Percentiles rank a stretch among this genome's conserved stretches.
Conservation (phyloP, 2,329 filamentous ascomycete genomes). For the Aspergillus tanneri region DNA sequence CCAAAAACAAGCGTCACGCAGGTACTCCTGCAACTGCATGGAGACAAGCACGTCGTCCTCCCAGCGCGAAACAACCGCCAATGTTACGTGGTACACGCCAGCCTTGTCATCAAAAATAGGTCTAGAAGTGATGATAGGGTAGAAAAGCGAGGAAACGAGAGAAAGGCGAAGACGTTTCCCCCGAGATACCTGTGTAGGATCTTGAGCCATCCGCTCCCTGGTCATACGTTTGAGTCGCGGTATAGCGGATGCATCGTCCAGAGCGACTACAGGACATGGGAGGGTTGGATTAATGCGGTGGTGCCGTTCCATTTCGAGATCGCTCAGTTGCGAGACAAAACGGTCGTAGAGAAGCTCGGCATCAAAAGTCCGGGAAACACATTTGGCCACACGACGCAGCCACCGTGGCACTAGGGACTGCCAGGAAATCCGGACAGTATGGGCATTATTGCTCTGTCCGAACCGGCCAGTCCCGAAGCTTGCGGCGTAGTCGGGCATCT, state of each 20-base stretch:
- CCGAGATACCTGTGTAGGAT: background rate
- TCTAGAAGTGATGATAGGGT: background rate
- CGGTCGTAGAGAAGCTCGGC: background rate
- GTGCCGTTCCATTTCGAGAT: background rate
- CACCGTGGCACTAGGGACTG: background rate
- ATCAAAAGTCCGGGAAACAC: background rate
- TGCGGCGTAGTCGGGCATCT: background rate
- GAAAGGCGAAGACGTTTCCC: background rate
- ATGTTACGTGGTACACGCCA: background rate
- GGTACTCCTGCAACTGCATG: background rate
- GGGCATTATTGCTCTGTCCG: background rate
- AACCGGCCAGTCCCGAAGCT: background rate
- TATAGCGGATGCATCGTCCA: background rate
- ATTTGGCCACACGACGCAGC: background rate
- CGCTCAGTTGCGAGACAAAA: background rate
- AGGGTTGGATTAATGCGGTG: background rate
- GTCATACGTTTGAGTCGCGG: background rate
- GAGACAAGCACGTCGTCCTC: background rate
- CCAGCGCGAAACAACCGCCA: background rate
- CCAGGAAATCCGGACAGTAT: too few relatives aligned
- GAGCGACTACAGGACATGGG: background rate
- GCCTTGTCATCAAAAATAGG: background rate
- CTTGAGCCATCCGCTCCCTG: background rate
- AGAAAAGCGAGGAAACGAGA: background rate
- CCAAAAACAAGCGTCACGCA: background rate